phyloP scores from a whole-genome alignment of 768 basidiomycete species.

The Hygrophoropsis aurantiaca region DNA sequence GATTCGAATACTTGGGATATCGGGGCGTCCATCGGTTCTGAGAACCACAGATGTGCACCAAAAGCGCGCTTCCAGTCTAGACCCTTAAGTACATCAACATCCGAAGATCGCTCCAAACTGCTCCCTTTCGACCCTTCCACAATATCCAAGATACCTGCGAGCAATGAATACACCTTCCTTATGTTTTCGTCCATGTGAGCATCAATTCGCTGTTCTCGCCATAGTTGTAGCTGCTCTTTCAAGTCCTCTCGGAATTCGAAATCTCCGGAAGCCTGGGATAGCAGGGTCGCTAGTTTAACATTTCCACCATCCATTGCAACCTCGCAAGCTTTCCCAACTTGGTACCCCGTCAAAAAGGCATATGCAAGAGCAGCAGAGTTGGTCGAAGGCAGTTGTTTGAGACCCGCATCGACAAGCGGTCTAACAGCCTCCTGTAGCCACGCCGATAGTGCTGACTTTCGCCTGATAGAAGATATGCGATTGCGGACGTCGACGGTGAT shows the following conservation, averaged over 20 bases:
- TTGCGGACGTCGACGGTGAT: slow-evolving; percentile 63
- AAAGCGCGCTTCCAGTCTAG: slow-evolving; percentile 95
- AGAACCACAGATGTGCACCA: slow-evolving; percentile 90
- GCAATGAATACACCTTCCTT: slow-evolving; percentile 78
- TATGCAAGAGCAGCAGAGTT: slow-evolving; percentile 60
- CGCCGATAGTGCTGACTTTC: slow-evolving; percentile 75
- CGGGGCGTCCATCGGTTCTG: slow-evolving; percentile 65
- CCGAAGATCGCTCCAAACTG: slow-evolving; percentile 51
- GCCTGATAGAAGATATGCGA: slow-evolving; percentile 60
- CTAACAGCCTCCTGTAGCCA: slow-evolving; percentile 83
- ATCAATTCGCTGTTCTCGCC: slow-evolving; percentile 78
- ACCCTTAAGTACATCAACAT: slow-evolving; percentile 63
- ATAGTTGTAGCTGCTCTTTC: slow-evolving; percentile 72
- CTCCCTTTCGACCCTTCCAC: slow-evolving; percentile 54
- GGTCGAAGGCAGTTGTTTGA: slow-evolving; percentile 47
- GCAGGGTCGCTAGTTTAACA: slow-evolving; percentile 82
- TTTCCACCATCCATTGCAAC: slow-evolving; percentile 74
- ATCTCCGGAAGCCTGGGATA: slow-evolving; percentile 85
- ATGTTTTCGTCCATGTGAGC: slow-evolving; percentile 64
- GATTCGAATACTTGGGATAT: slow-evolving; percentile 66
- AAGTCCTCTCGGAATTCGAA: slow-evolving; percentile 72
- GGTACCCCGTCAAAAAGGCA: slow-evolving; percentile 80
- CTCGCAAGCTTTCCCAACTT: slow-evolving; percentile 80
- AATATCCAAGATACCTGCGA: slow-evolving; percentile 72
- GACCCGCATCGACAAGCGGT: slow-evolving; percentile 68